A percentile compares a stretch with the other conserved stretches of the same genome.
phyloP scores from a whole-genome alignment of 2,329 filamentous ascomycete genomes.

The Aureobasidium sp. region DNA sequence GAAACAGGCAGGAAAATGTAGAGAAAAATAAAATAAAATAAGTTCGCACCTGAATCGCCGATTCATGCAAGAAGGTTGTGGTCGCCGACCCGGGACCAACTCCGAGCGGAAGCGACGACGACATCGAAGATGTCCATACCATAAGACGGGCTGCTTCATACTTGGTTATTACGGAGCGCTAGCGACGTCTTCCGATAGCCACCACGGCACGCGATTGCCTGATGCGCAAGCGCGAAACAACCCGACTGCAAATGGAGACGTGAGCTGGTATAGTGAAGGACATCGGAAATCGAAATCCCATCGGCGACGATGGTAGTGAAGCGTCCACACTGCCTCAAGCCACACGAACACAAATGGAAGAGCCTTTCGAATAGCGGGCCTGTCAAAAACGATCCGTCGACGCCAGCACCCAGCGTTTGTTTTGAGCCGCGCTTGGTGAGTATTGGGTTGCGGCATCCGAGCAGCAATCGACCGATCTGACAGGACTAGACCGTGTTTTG shows the following conservation, averaged over 20 bases:
- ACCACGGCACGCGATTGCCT: background rate
- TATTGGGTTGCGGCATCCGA: background rate
- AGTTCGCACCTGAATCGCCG: background rate
- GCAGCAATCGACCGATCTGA: background rate
- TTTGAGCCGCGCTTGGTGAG: background rate
- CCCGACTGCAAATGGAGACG: background rate
- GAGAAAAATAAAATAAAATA: background rate
- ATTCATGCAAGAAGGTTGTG: background rate
- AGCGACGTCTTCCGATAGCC: background rate
- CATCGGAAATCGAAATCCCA: background rate
- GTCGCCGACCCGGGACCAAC: background rate
- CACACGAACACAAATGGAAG: background rate
- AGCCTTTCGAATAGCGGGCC: background rate
- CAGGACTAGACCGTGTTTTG: background rate
- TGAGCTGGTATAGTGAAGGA: background rate
- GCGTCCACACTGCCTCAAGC: background rate
- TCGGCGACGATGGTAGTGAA: background rate
- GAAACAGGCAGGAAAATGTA: background rate
- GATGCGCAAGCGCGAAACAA: background rate
- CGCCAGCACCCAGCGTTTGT: background rate
- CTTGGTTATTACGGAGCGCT: background rate
- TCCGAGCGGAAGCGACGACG: background rate
- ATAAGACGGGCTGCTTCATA: background rate
- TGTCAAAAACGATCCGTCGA: constrained; percentile 4
- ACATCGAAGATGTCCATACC: background rate